phyloP scores from a whole-genome alignment of 2,329 filamentous ascomycete genomes.

The Tolypocladium sp. region DNA sequence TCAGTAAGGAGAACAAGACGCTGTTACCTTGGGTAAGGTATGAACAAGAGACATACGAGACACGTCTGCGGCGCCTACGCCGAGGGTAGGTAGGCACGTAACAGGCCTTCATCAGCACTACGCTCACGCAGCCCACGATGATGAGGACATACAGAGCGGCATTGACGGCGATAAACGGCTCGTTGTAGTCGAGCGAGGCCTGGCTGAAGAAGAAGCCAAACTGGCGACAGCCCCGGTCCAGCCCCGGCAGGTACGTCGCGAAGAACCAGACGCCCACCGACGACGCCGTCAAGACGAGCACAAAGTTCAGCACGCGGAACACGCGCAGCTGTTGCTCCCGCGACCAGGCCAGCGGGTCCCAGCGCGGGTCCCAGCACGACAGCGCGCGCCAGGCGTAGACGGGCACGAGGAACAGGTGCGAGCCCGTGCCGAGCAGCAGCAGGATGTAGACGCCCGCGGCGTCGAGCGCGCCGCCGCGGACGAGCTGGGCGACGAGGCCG shows the following conservation, averaged over 20 bases:
- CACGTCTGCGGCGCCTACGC: slow-evolving; percentile 7
- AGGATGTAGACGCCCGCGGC: slow-evolving; percentile 22
- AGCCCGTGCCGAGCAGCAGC: slow-evolving; percentile 19
- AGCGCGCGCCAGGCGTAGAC: slow-evolving; percentile 21
- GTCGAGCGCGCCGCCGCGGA: slow-evolving; percentile 9
- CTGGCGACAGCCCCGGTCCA: slow-evolving; percentile 15
- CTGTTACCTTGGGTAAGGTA: background rate
- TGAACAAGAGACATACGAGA: slow-evolving; percentile 12
- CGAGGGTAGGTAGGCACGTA: background rate
- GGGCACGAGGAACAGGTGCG: slow-evolving; percentile 21
- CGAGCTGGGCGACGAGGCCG: slow-evolving; percentile 17
- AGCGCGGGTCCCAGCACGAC: slow-evolving; percentile 18
- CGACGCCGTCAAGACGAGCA: slow-evolving; percentile 15
- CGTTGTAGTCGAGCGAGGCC: slow-evolving; percentile 14
- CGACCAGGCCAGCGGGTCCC: slow-evolving; percentile 19
- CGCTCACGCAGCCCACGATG: slow-evolving; percentile 10
- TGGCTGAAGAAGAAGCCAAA: slow-evolving; percentile 23
- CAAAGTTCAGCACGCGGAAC: slow-evolving; percentile 14
- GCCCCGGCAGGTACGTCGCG: slow-evolving; percentile 13
- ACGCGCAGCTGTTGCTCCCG: slow-evolving; percentile 14
- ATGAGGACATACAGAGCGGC: slow-evolving; percentile 20
- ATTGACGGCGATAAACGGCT: slow-evolving; percentile 16
- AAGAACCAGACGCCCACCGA: slow-evolving; percentile 24
- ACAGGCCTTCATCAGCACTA: slow-evolving; percentile 6
- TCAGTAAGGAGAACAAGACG: background rate